Evolutionary conservation across 768 basidiomycete species (phyloP), one percentile per base, ranked within the genome.

Genomic region (Trametes elegans): DNA sequence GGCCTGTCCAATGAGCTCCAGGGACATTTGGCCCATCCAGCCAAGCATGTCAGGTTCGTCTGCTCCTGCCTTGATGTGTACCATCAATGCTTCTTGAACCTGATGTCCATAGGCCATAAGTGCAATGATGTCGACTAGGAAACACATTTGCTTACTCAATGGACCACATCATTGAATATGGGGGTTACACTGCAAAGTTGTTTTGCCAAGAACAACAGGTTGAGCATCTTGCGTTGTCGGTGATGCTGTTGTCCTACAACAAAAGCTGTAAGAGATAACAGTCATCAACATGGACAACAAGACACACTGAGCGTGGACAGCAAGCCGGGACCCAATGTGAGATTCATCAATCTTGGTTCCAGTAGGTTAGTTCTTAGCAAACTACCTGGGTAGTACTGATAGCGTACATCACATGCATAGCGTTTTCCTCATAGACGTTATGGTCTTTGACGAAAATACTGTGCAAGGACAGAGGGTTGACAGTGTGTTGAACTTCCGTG

Each of bases 171-270:
- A 46, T 62, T 58, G 61, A 66, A 66, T 21, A 62, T 53, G 2
- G 65, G 62, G 8, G 55, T 57, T 53, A 64, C 49, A 5, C 57
- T 38, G 14, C 65, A 62, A 49, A 66, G 53, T 44, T 66, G 61
- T 21, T 53, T 56, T 31, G 48, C 59, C 1, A 61, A 62, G 38
- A 66, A 66, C 21, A 64, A 55, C 5, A 62, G 62, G 29, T 62
- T 64, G 24, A 66, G 48, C 27, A 66, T 48, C 53, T 60, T 62
- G 18, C 63, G 61, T 45, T 66, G 65, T 24, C 43, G 32, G 5
- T 42, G 51, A 36, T 53, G 51, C 24, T 52, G 58, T 3, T 64
- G 56, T 1, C 53, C 62, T 63, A 31, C 13, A 21, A 26, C 6
- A 1, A 5, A 16, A 16, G 18, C 26, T 6, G n/a, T 27, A 27